Percentiles rank a stretch among this genome's conserved stretches.
Evolutionary conservation across 2,329 filamentous ascomycete genomes (phyloP).

Genomic region (Calonectria henricotiae): DNA sequence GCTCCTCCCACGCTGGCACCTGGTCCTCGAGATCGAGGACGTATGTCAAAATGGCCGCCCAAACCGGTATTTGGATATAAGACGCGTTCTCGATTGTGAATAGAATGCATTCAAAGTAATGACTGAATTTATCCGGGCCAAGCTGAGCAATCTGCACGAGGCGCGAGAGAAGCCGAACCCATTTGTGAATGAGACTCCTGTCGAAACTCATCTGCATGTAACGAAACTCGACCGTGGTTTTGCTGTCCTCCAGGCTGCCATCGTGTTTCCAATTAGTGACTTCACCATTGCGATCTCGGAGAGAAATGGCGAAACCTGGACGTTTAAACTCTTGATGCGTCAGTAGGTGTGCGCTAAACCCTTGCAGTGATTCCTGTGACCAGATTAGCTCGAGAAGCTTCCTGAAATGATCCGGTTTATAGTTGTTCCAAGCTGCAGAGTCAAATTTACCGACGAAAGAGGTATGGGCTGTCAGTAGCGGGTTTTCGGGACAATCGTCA

Average conservation of each 20-base stretch:
- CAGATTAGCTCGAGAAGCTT: conserved; percentile 39
- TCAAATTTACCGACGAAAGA: background rate
- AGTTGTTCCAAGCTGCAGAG: conserved; percentile 33
- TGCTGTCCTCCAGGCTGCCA: conserved; percentile 24
- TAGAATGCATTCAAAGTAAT: background rate
- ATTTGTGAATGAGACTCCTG: conserved; percentile 42
- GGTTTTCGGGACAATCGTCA: background rate
- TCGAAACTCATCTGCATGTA: conserved; percentile 53
- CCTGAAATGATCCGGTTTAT: background rate
- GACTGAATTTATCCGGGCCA: conserved; percentile 24
- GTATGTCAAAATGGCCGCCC: conserved; percentile 38
- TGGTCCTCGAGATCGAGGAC: conserved; percentile 40
- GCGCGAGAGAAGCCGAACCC: conserved; percentile 42
- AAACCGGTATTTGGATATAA: background rate
- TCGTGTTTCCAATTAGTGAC: rapidly evolving
- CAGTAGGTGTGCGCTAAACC: background rate
- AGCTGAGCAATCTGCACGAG: conserved; percentile 42
- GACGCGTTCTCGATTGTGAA: background rate
- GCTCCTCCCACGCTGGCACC: conserved; percentile 43
- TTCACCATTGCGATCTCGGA: conserved; percentile 2
- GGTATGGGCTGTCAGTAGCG: conserved; percentile 13
- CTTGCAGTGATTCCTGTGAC: conserved; percentile 13
- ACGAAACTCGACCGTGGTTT: conserved; percentile 49
- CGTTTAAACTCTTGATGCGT: rapidly evolving
- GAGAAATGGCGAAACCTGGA: conserved; percentile 27